These are phyloP conservation scores for Aspergillus pseudoglaucus DNA, from an alignment of 2,329 filamentous ascomycete genomes.

Conservation along the genomic window DNA sequence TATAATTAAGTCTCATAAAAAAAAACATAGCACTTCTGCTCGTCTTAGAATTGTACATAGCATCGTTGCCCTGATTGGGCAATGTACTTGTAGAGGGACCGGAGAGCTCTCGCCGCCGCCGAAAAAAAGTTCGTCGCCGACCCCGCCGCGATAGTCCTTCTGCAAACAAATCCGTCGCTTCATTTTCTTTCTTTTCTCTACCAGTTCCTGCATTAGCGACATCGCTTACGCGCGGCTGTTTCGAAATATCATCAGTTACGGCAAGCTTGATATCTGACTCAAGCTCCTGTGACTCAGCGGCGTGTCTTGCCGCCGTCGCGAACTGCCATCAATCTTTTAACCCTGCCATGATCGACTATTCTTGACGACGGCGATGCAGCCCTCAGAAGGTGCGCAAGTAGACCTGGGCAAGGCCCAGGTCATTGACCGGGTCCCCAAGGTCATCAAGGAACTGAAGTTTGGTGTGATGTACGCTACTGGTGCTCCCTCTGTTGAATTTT, in stretches of 20 bases:
- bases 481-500: not conserved
- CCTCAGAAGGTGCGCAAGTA: constrained; percentile 40
- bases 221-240: too few relatives aligned
- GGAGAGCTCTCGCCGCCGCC: too few relatives aligned
- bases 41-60: too few relatives aligned
- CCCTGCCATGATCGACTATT: constrained; percentile 29
- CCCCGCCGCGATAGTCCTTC: constrained; percentile 16
- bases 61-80: not conserved
- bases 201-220: not conserved
- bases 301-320: constrained; percentile 12
- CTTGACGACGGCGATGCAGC: constrained; percentile 35
- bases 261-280: not conserved
- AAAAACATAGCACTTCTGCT: too few relatives aligned
- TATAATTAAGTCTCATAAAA: too few relatives aligned
- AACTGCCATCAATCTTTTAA: constrained; percentile 17
- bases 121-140: constrained; percentile 18
- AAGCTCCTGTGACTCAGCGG: constrained; percentile 1
- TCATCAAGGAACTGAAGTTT: constrained; percentile 89
- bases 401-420: constrained; percentile 72
- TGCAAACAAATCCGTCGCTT: constrained; percentile 9
- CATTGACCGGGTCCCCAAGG: constrained; percentile 79
- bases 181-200: constrained; percentile 2
- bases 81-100: too few relatives aligned
- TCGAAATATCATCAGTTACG: not conserved
- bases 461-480: constrained; percentile 65